Evolutionary conservation across 2,329 filamentous ascomycete genomes (phyloP).

Genomic region (Fusarium sp.): DNA sequence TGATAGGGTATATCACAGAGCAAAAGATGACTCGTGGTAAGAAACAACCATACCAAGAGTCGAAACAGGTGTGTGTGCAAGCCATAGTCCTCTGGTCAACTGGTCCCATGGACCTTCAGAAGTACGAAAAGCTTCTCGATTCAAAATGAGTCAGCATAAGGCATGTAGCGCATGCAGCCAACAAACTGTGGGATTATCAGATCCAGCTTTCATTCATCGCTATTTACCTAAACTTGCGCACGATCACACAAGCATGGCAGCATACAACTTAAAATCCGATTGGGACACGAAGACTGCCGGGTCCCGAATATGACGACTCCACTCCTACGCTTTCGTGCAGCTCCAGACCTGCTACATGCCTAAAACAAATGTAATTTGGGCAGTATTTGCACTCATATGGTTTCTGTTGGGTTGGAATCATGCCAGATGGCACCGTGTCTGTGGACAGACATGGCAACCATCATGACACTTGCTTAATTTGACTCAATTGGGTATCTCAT

Average conservation of each 20-base stretch:
- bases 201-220: slow-evolving; percentile 1
- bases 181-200: slow-evolving; percentile 4
- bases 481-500: slow-evolving; percentile 43
- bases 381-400: slow-evolving; percentile 35
- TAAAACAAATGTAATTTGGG: slow-evolving; percentile 34
- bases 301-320: slow-evolving; percentile 38
- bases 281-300: slow-evolving; percentile 38
- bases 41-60: slow-evolving; percentile 16
- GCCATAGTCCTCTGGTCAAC: slow-evolving; percentile 82
- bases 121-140: slow-evolving; percentile 72
- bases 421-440: slow-evolving; percentile 61
- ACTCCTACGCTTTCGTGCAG: slow-evolving; percentile 36
- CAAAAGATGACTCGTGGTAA: slow-evolving; percentile 19
- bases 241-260: slow-evolving; percentile 27
- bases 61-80: slow-evolving; percentile 65
- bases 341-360: slow-evolving; percentile 35
- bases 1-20: slow-evolving; percentile 80
- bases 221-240: not conserved
- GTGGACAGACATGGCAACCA: slow-evolving; percentile 51
- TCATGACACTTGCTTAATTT: slow-evolving; percentile 33
- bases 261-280: slow-evolving; percentile 37
- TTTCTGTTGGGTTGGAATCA: slow-evolving; percentile 40
- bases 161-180: not conserved
- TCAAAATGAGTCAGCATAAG: not conserved
- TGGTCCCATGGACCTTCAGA: slow-evolving; percentile 74